Evolutionary conservation across 2,329 filamentous ascomycete species (phyloP).

Genomic region (Pseudocercospora pini-densiflorae): DNA sequence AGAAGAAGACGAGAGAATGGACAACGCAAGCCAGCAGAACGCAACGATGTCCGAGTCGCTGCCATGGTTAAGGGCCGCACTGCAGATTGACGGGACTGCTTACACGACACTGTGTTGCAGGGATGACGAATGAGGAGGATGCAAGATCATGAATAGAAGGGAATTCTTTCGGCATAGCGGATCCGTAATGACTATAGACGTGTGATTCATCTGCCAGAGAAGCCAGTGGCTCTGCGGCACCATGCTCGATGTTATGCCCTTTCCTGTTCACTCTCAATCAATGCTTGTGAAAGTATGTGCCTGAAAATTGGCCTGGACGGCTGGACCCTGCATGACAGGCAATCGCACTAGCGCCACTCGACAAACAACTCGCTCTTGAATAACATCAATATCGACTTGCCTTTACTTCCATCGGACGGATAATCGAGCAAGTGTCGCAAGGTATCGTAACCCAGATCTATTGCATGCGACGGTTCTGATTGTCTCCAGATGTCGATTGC

Average conservation of each 20-base stretch:
- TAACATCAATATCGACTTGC: background rate
- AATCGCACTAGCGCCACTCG: background rate
- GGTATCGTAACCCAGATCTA: background rate
- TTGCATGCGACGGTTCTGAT: background rate
- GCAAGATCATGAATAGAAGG: background rate
- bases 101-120: background rate
- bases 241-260: background rate
- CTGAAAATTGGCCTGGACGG: background rate
- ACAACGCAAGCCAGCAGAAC: background rate
- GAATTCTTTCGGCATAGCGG: background rate
- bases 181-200: background rate
- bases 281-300: too few relatives aligned
- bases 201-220: background rate
- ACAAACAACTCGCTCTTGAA: background rate
- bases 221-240: background rate
- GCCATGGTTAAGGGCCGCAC: background rate
- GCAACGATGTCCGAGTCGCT: background rate
- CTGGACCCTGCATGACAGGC: background rate
- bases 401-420: background rate
- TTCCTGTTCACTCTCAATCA: background rate
- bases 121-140: constrained; percentile 8
- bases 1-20: background rate
- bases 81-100: background rate
- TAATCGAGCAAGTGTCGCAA: background rate
- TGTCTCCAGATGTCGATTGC: constrained; percentile 6